These are phyloP conservation scores for Trichosanthes cucumerina DNA, from an alignment of 306 rosid genomes.

Conservation along the genomic window DNA sequence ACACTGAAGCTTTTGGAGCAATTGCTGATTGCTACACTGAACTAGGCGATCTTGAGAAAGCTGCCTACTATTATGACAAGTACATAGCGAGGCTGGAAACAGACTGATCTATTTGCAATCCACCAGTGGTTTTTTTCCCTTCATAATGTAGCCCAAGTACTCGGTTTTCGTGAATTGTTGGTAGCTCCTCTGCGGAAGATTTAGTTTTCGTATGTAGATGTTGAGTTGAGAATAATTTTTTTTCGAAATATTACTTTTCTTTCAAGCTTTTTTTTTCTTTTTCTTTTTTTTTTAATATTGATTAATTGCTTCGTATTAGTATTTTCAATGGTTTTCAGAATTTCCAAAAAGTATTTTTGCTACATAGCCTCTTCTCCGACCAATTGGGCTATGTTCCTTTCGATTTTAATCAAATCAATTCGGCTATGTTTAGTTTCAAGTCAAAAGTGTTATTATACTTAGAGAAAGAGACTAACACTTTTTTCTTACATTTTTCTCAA, in stretches of 20 bases:
- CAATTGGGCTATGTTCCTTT: background rate
- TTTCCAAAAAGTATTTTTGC: too few species aligned
- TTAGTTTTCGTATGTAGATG: slow-evolving; percentile 7
- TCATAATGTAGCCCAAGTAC: background rate
- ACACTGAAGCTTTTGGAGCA: slow-evolving; percentile 91
- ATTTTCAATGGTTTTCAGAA: background rate
- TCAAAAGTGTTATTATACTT: background rate
- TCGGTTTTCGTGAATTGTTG: background rate
- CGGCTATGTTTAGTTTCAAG: background rate
- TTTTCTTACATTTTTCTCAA: background rate
- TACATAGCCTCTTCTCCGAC: too few species aligned
- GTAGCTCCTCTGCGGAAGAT: slow-evolving; percentile 16
- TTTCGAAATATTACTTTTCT: background rate
- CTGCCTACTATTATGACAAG: slow-evolving; percentile 63
- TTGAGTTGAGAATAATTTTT: background rate
- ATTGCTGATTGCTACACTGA: slow-evolving; percentile 97
- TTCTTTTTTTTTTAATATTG: background rate
- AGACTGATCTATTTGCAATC: slow-evolving; percentile 28
- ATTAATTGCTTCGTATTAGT: background rate
- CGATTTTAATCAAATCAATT: too few species aligned
- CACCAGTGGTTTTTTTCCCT: background rate
- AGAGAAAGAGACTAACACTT: background rate
- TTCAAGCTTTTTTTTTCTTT: background rate
- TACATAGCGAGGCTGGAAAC: slow-evolving; percentile 74
- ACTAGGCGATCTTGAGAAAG: slow-evolving; percentile 91